Evolutionary conservation across 208 protist genomes (phyloP), one percentile per base, ranked within the genome.

Genomic region (Crithidia brevicula): DNA sequence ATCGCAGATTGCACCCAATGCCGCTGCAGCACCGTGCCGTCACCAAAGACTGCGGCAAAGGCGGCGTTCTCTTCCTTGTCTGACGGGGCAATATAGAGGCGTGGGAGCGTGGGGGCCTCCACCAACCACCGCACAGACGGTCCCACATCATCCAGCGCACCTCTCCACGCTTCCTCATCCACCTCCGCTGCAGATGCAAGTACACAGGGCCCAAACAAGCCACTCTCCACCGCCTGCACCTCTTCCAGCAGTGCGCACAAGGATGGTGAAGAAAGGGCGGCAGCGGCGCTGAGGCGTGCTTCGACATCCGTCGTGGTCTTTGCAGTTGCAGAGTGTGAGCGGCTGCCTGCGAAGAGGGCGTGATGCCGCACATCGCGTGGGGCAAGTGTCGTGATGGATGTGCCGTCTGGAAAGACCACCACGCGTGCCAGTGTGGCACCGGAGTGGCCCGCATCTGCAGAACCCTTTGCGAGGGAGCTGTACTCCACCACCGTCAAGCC

Each of bases 41-140:
- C 91, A 28, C 86, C 86, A 46, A 96, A 86, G 10, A 86, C 57
- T 33, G 86, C 64, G 65, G 88, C 86, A 62, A 92, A 93, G 40
- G 68, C 38, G 3, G 75, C 47, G 7, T 9, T 45, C 23, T 22
- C 18, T 4, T 18, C 60, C 23, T 57, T 23, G 23, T n/a, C 43
- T n/a, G 51, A 40, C 23, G 72, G 56, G 42, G 85, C 67, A 18
- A 95, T 59, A 67, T 93, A 96, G 7, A 94, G 43, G 38, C 88
- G 88, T 5, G 91, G 91, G 49, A 92, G 65, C 1, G 78, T 79
- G 2, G 84, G 63, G 0, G 80, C 85, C 58, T 96, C 91, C 16
- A 96, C 61, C 50, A 81, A 87, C 62, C 80, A 96, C 52, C 70
- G 81, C 33, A 88, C 77, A n/a, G 72, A 65, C 36, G 49, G 59